Evolutionary conservation across 1,139 yeast genomes (phyloP).

Genomic region (Blastobotrys raffinosifermentans): DNA sequence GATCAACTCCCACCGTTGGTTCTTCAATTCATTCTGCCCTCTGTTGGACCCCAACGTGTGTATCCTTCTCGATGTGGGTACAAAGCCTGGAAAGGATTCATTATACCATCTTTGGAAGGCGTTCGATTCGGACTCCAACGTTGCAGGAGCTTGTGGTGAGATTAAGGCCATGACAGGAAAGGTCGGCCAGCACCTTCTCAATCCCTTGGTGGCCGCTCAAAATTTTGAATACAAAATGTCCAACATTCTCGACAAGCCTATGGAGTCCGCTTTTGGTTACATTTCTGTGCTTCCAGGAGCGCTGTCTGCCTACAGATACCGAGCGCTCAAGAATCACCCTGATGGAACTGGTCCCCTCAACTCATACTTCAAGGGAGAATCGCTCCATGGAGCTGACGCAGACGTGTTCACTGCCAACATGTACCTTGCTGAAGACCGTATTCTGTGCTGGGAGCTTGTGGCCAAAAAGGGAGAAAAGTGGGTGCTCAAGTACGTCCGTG

Average conservation of each 20-base stretch:
- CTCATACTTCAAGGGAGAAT: constrained; percentile 88
- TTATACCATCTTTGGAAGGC: constrained; percentile 94
- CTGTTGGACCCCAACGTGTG: constrained; percentile 83
- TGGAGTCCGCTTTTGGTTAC: constrained; percentile 90
- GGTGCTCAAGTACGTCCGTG: constrained; percentile 88
- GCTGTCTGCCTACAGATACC: constrained; percentile 84
- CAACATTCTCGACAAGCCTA: constrained; percentile 88
- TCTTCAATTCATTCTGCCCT: constrained; percentile 89
- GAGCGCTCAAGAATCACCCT: constrained; percentile 75
- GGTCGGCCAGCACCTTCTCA: constrained; percentile 69
- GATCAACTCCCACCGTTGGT: constrained; percentile 93
- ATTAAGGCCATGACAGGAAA: constrained; percentile 91
- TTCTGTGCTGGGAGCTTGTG: constrained; percentile 93
- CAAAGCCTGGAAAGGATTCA: constrained; percentile 79
- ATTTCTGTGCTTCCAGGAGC: constrained; percentile 96
- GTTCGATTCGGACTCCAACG: constrained; percentile 89
- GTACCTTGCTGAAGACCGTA: constrained; percentile 97
- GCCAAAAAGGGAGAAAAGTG: constrained; percentile 83
- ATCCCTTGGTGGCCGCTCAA: constrained; percentile 94
- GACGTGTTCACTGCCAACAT: constrained; percentile 93
- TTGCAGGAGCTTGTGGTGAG: constrained; percentile 98
- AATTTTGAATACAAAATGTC: constrained; percentile 96
- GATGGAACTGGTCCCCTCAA: constrained; percentile 91
- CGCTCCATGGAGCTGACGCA: constrained; percentile 48
- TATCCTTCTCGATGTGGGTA: constrained; percentile 84